Percentiles rank a stretch among this genome's conserved stretches.
Evolutionary conservation across 371 early-diverging fungal genomes (phyloP).

Genomic region (Mortierella sp.): DNA sequence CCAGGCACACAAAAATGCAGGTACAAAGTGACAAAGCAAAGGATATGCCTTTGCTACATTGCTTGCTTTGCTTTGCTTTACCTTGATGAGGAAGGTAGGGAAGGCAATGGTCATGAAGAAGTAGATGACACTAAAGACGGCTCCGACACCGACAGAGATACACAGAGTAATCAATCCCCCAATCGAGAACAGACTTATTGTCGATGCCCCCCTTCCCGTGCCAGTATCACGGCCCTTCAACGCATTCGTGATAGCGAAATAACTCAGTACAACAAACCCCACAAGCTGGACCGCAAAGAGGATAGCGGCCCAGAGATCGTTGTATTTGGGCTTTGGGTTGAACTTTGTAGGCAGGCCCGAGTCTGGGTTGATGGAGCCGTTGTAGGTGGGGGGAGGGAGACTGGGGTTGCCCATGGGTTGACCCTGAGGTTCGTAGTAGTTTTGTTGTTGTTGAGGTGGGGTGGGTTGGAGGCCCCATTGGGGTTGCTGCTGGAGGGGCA

Average conservation of each 20-base stretch:
- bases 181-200: slow-evolving; percentile 24
- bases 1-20: no score
- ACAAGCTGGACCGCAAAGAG: slow-evolving; percentile 61
- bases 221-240: slow-evolving; percentile 9
- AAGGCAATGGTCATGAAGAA: slow-evolving; percentile 44
- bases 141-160: slow-evolving; percentile 36
- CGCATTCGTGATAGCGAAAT: slow-evolving; percentile 41
- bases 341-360: slow-evolving; percentile 54
- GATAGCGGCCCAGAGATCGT: slow-evolving; percentile 70
- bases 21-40: not conserved
- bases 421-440: slow-evolving; percentile 27
- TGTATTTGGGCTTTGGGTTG: slow-evolving; percentile 55
- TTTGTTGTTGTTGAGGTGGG: slow-evolving; percentile 20
- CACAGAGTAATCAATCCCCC: slow-evolving; percentile 40
- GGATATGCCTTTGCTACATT: not conserved
- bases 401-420: slow-evolving; percentile 35
- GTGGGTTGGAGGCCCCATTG: slow-evolving; percentile 28
- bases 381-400: slow-evolving; percentile 35
- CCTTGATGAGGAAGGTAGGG: slow-evolving; percentile 46
- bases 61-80: not conserved
- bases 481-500: slow-evolving; percentile 32
- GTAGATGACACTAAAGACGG: slow-evolving; percentile 39
- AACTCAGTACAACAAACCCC: slow-evolving; percentile 60
- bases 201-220: not conserved
- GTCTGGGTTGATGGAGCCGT: slow-evolving; percentile 51